phyloP scores from a whole-genome alignment of 1,284 basidiomycete species.

The Apiotrichum siamense region DNA sequence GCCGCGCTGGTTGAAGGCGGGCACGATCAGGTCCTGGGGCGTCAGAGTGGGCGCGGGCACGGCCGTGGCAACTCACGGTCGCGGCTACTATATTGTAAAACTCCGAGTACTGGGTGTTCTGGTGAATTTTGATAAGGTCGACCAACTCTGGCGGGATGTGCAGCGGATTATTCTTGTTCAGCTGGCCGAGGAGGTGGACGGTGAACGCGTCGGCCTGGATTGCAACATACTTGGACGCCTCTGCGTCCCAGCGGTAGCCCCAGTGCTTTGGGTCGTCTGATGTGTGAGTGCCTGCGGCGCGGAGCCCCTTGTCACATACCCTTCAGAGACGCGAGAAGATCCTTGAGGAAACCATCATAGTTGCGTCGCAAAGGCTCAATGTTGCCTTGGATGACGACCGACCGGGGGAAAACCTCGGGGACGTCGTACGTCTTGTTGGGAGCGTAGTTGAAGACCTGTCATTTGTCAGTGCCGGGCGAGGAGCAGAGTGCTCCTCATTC shows the following conservation, averaged over 20 bases:
- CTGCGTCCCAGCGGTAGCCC: conserved; percentile 1
- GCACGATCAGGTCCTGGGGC: conserved; percentile 4
- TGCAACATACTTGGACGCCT: background rate
- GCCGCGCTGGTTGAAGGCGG: background rate
- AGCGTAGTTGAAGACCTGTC: conserved; percentile 2
- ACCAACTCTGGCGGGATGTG: background rate
- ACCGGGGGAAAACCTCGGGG: background rate
- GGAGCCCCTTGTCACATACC: background rate
- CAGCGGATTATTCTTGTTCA: background rate
- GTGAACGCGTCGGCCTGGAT: background rate
- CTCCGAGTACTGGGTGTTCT: conserved; percentile 2
- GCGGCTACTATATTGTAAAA: conserved; percentile 5
- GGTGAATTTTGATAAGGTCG: conserved; percentile 1
- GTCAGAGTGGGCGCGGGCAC: background rate
- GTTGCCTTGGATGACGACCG: conserved; percentile 12
- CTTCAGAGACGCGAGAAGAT: background rate
- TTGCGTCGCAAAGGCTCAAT: conserved; percentile 4
- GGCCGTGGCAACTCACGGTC: background rate
- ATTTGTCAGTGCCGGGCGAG: background rate
- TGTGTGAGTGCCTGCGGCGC: no score
- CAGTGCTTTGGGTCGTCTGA: conserved; percentile 3
- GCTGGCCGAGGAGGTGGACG: conserved; percentile 10
- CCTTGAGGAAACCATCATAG: conserved; percentile 5
- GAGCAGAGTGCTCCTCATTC: no score
- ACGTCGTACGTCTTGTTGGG: background rate